Base-by-base conservation (phyloP, 768 basidiomycete species). In the Crepidotus variabilis region DNA sequence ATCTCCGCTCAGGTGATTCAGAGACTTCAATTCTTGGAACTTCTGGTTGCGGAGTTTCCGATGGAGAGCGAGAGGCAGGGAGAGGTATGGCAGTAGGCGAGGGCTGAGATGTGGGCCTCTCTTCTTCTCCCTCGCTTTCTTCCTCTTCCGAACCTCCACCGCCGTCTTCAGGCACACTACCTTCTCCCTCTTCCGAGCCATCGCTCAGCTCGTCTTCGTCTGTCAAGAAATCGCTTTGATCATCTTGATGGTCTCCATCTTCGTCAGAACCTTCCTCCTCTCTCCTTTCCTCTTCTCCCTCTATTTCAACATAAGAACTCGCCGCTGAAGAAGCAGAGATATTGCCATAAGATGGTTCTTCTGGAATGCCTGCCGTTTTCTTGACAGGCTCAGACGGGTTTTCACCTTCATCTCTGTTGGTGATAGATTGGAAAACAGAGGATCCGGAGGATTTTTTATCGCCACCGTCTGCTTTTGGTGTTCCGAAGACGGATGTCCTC, bases 21-120 rank as follows among this genome's bases (percentile, higher is more conserved):
- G 75, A 75, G 16, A 77, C 64, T 13, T 70, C 61, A 23, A 80
- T 75, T 14, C 66, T 67, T 0, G 78, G 78, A 22, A 71, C 63
- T 50, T 84, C 83, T 2, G 78, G 78, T 60, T 80, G 81, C 8
- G 86, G 86, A 7, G 85, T 85, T 13, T 76, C 72, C 14, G 86
- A 85, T 2, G 81, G 73, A 43, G 86, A 85, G 45, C 82, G 75
- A 32, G 77, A 75, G 14, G 58, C 54, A 10, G 79, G 74, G 11
- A 75, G 61, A 1, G 81, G 77, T 1, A 77, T 67, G 33, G 64
- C 50, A 50, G 71, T 55, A n/a, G 70, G 67, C 4, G 76, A 72
- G 28, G 67, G 67, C 22, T 70, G 55, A 18, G 65, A 67, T 20
- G 62, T 62, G 8, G 63, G 60, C 28, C 28, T 8, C 8, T 28